Evolutionary conservation across 2,329 filamentous ascomycete genomes (phyloP).

Genomic region (Cladophialophora bantiana): DNA sequence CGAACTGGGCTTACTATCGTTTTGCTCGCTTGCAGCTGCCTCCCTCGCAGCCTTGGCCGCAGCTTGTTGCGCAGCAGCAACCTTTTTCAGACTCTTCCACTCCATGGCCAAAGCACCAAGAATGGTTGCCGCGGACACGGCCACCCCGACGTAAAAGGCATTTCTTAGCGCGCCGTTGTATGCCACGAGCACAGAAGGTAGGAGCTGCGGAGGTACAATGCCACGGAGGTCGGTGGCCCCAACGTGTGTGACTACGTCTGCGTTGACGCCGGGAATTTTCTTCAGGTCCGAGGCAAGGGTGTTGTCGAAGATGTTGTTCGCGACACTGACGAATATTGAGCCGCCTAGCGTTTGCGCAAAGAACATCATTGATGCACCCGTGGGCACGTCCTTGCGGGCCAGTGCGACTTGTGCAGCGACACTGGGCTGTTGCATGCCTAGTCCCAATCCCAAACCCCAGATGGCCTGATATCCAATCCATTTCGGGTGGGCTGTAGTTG

Average conservation of each 20-base stretch:
- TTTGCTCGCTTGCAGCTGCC: not conserved
- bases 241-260: slow-evolving; percentile 28
- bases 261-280: slow-evolving; percentile 32
- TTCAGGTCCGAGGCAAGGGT: slow-evolving; percentile 27
- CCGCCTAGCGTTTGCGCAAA: slow-evolving; percentile 39
- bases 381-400: slow-evolving; percentile 41
- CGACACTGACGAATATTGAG: slow-evolving; percentile 39
- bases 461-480: slow-evolving; percentile 48
- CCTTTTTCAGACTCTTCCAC: slow-evolving; percentile 70
- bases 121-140: slow-evolving; percentile 61
- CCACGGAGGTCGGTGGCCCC: slow-evolving; percentile 54
- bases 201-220: slow-evolving; percentile 58
- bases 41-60: slow-evolving; percentile 22
- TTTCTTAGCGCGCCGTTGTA: slow-evolving; percentile 69
- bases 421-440: slow-evolving; percentile 42
- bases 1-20: slow-evolving; percentile 5
- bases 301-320: slow-evolving; percentile 41
- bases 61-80: slow-evolving; percentile 27
- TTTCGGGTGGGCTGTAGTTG: slow-evolving; percentile 34
- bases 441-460: slow-evolving; percentile 44
- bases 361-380: slow-evolving; percentile 39
- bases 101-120: slow-evolving; percentile 64
- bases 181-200: slow-evolving; percentile 63
- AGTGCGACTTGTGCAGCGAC: slow-evolving; percentile 42
- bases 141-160: slow-evolving; percentile 67